Evolutionary conservation across 2,329 filamentous ascomycete species (phyloP), one percentile per base, ranked within the genome.

Genomic region (Diaporthe australafricana): DNA sequence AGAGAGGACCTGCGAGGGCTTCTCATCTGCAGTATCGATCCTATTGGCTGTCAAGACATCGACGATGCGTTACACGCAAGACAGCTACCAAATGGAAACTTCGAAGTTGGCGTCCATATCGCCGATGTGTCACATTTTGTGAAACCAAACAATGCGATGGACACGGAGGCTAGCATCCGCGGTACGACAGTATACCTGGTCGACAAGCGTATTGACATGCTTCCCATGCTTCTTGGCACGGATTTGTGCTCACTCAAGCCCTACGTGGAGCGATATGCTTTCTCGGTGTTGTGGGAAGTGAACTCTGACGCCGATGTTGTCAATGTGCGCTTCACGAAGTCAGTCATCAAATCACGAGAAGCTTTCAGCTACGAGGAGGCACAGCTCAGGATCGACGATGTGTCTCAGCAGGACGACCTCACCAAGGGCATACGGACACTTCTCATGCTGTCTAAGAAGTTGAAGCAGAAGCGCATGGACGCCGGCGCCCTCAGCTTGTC

Each of bases 111-210:
- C 75, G 96, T 99, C 20, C 97, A 99, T 82, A 99, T 99, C 82
- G 97, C 96, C 35, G 96, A 99, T 81, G 96, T 99, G n/a, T 98
- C 96, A 12, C 93, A 99, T 83, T 99, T 99, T 79, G 96, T 99
- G 78, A 97, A 96, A 83, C 95, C 97, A 32, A 95, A 94, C 81
- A 99, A 96, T 78, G 93, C 96, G 68, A 99, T 99, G 96, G 97
- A 99, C 80, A 90, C 91, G 60, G 96, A 99, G 83, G 96, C 96
- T 3, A 96, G 94, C 79, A 90, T 97, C 78, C 92, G 96, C 77
- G 96, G 96, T 74, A 98, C 96, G 5, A 98, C 96, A 0, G 96
- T 99, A 35, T 99, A 99, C 80, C 87, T 99, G 20, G 96, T 99
- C 3, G 96, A 99, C 83, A 99, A 99, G 87, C 95, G 96, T 77